Base-by-base conservation (phyloP, 2,329 filamentous ascomycete genomes). In the Trichoderma hamatum region DNA sequence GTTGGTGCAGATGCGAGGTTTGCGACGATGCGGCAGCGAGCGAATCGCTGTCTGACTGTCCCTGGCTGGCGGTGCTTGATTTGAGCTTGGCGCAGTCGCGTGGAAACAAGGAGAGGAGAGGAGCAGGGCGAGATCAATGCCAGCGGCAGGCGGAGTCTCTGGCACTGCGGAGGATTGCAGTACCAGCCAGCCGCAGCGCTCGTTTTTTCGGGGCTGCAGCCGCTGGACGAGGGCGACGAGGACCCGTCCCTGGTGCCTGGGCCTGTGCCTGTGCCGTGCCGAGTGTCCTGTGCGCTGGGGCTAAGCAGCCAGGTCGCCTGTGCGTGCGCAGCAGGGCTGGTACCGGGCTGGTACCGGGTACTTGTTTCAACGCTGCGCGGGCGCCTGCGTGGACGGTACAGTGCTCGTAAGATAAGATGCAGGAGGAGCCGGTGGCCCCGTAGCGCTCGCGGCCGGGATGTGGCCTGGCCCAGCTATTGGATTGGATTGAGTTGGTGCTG, bases 391-490 rank as follows among this genome's bases (percentile, higher is more conserved):
- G 52, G 34, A 19, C 54, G 21, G 46, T 49, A 49, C 30, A 34
- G 54, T n/a, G 16, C 39, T 19, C 39, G 39, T 60, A 36, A 60
- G 55, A 52, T 67, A 39, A 60, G 55, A 52, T 67, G 30, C 55
- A 24, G 43, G 54, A 60, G 43, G 64, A 67, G 55, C 52, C 55
- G 43, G 64, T 51, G 39, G 54, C 55, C 56, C 55, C 64, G 61
- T 67, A 39, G 55, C 64, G 54, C 64, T 59, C 52, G 55, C 55
- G 60, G 55, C 65, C 39, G 51, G 39, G 51, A 65, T 65, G 51
- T 43, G 46, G 30, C 60, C 46, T 36, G 61, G 61, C 16, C 49
- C 36, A 28, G 61, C 34, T 34, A 26, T 54, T 63, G 46, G 60
- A 28, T 60, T 19, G 28, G 30, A 24, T 10, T 26, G 55, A 19